These are phyloP conservation scores for Lactifluus volemus DNA, from an alignment of 768 basidiomycete genomes.

Conservation along the genomic window DNA sequence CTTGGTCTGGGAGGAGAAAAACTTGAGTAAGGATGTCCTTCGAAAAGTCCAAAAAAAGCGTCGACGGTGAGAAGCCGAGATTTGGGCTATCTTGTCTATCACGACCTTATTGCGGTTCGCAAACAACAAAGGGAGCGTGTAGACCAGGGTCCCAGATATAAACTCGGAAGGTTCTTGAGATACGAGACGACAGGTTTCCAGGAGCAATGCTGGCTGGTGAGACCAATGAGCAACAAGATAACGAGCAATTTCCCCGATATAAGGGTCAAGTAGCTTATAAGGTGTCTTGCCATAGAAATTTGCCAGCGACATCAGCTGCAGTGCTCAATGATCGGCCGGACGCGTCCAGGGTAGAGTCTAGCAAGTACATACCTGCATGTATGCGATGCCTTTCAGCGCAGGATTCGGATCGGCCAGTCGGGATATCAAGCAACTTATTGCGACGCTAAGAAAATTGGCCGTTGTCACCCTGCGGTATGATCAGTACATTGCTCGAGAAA, in stretches of 20 bases:
- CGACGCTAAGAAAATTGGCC: constrained; percentile 46
- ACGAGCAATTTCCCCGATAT: constrained; percentile 56
- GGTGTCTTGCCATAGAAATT: constrained; percentile 51
- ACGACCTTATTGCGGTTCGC: constrained; percentile 48
- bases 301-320: constrained; percentile 50
- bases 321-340: constrained; percentile 9
- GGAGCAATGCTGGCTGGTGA: constrained; percentile 48
- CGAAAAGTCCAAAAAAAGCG: constrained; percentile 48
- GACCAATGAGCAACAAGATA: constrained; percentile 52
- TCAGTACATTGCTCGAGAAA: background rate
- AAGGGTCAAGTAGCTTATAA: constrained; percentile 61
- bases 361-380: constrained; percentile 45
- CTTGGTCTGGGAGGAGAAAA: constrained; percentile 48
- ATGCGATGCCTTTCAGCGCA: constrained; percentile 59
- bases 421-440: constrained; percentile 51
- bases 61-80: constrained; percentile 35
- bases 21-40: constrained; percentile 57
- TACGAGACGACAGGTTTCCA: constrained; percentile 64
- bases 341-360: constrained; percentile 6
- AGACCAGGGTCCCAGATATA: constrained; percentile 49
- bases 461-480: constrained; percentile 35
- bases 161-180: constrained; percentile 49
- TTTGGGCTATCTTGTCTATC: constrained; percentile 55
- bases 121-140: constrained; percentile 64
- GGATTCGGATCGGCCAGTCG: constrained; percentile 63